These are phyloP conservation scores for Chlorella sp. DNA, from an alignment of 139 green algal genomes.

Conservation along the genomic window DNA sequence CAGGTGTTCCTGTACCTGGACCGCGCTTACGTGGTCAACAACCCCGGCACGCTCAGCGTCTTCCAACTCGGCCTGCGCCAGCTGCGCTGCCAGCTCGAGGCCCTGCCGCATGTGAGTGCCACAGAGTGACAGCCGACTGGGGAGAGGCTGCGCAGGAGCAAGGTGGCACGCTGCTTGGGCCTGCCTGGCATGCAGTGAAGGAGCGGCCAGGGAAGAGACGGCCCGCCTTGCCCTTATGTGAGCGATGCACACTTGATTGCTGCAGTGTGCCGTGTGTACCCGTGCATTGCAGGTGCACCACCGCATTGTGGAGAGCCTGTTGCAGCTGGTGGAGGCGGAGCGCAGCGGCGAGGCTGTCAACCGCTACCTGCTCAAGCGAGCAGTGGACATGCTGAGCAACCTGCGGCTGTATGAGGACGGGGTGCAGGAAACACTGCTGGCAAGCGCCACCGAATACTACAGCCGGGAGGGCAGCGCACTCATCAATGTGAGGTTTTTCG, in stretches of 20 bases:
- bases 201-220: no score
- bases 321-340: conserved; percentile 79
- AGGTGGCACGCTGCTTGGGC: no score
- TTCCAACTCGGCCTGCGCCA: conserved; percentile 95
- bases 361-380: conserved; percentile 69
- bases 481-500: conserved; percentile 41
- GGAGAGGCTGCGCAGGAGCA: no score
- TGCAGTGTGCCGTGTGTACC: background rate
- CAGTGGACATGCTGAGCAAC: conserved; percentile 46
- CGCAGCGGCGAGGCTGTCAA: conserved; percentile 81
- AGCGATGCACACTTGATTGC: background rate
- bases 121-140: no score
- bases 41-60: conserved; percentile 64
- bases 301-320: conserved; percentile 68
- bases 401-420: conserved; percentile 78
- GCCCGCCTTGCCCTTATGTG: conserved; percentile 28
- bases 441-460: conserved; percentile 60
- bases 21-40: conserved; percentile 88
- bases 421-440: conserved; percentile 70
- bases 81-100: conserved; percentile 16
- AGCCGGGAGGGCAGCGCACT: conserved; percentile 67
- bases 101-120: conserved; percentile 26
- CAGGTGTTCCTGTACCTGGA: conserved; percentile 98
- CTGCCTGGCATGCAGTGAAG: no score
- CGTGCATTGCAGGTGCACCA: conserved; percentile 63